Percentiles rank a stretch among this genome's conserved stretches.
Conservation (phyloP, 1,284 basidiomycete species). For the Microbotryomycetes sp. region DNA sequence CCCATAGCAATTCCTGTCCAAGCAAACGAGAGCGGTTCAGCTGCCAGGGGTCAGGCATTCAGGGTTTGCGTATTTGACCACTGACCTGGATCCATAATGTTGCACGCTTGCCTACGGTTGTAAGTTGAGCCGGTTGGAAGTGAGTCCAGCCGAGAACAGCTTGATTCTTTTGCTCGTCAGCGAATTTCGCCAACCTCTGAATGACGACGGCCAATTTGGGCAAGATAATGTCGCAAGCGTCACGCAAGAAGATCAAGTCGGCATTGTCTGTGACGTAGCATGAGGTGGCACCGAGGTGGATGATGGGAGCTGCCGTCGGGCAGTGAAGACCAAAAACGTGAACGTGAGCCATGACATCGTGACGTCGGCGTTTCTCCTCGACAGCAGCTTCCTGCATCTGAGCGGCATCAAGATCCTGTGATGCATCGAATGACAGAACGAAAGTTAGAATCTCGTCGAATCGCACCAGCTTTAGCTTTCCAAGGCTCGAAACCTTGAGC, state of each 20-base stretch:
- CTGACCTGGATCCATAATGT: constrained; percentile 89
- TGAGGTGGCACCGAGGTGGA: constrained; percentile 94
- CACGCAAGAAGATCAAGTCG: constrained; percentile 91
- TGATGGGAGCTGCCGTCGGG: constrained; percentile 92
- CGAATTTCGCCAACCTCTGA: constrained; percentile 75
- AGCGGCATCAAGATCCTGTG: constrained; percentile 68
- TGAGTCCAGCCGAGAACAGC: constrained; percentile 86
- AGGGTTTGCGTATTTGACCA: constrained; percentile 3
- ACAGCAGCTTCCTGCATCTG: constrained; percentile 88
- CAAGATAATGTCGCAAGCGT: constrained; percentile 76
- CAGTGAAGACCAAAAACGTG: constrained; percentile 85
- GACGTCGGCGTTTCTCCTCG: constrained; percentile 96
- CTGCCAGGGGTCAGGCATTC: neutral
- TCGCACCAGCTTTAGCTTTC: neutral
- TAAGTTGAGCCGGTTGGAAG: constrained; percentile 97
- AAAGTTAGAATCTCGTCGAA: neutral
- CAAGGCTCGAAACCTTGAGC: constrained; percentile 1
- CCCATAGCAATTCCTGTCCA: constrained; percentile 86
- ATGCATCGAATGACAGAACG: neutral
- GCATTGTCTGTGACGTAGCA: constrained; percentile 99
- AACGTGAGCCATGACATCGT: constrained; percentile 99
- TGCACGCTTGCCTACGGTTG: constrained; percentile 98
- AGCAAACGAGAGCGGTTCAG: neutral
- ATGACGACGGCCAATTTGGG: constrained; percentile 85
- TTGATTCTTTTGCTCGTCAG: constrained; percentile 49